Evolutionary conservation across 441 rosid genomes (phyloP).

Genomic region (Kokia cookei): DNA sequence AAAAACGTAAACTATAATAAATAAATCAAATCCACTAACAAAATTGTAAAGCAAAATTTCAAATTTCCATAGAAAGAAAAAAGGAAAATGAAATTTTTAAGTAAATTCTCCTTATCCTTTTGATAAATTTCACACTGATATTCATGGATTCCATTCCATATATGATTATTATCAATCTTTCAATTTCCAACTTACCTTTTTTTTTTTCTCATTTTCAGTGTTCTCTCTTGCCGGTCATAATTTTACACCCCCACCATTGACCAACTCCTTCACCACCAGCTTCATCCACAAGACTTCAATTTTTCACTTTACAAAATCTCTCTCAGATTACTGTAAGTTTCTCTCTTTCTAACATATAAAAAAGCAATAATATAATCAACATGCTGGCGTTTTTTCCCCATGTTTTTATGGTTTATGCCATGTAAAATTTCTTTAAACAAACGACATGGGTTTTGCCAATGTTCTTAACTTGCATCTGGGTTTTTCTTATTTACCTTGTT

Average conservation of each 20-base stretch:
- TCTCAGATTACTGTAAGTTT: neutral
- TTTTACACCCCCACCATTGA: neutral
- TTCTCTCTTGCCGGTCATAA: neutral
- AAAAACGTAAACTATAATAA: no score
- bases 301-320: neutral
- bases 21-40: no score
- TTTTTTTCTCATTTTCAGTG: no score
- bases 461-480: constrained; percentile 8
- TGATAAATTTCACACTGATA: neutral
- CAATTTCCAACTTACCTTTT: neutral
- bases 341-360: neutral
- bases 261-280: neutral
- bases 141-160: neutral
- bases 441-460: neutral
- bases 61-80: no score
- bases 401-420: neutral
- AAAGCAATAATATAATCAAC: neutral
- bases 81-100: no score
- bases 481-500: neutral
- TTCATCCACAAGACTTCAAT: neutral
- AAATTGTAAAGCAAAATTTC: no score
- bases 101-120: no score
- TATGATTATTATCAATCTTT: neutral
- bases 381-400: neutral
- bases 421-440: neutral